Base-by-base conservation (phyloP, 1,139 yeast genomes). In the Nematodospora anomalae region DNA sequence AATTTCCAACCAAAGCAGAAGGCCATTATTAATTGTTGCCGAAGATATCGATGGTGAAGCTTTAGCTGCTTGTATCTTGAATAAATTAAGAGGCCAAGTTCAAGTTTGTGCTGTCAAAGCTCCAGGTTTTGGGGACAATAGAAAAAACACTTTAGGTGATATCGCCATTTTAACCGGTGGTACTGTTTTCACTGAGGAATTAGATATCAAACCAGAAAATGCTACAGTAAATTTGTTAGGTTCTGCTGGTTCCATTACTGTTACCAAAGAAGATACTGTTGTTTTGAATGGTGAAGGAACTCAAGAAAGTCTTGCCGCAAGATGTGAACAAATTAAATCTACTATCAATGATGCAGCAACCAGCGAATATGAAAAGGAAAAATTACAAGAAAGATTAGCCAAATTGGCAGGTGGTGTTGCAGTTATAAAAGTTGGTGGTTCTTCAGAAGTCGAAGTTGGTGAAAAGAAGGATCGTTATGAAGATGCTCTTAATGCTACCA, bases 381-480 rank as follows among this genome's bases (percentile, higher is more conserved):
- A 92, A 76, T 79, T 92, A 58, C 97, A 90, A 73, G 99, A 92
- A 75, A 86, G 99, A 74, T 78, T 92, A 56, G 98, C 99, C 56
- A 92, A 92, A 75, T 80, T 92, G 52, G 86, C 96, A 37, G 99
- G 99, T 43, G 98, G 98, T 80, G 98, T 92, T 62, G 99, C 99
- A 47, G 98, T 94, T 51, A 77, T 92, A 58, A 87, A 85, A 76
- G 98, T 92, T 46, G 99, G 99, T 64, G 99, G 99, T 53, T 69
- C 98, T 37, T 88, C 96, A 16, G 99, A 92, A 72, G 89, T 92
- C 52, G 99, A 92, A 74, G 99, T 92, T 52, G 95, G 97, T 61
- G 99, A 92, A 76, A 94, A 92, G 96, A 92, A 92, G 76, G 99
- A 92, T 67, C 89, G 99, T 74, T 94, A 90, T 62, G 98, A 94